These are phyloP conservation scores for Heterotrichella gracilis DNA, from an alignment of 352 stramenopile species.

Conservation along the genomic window DNA sequence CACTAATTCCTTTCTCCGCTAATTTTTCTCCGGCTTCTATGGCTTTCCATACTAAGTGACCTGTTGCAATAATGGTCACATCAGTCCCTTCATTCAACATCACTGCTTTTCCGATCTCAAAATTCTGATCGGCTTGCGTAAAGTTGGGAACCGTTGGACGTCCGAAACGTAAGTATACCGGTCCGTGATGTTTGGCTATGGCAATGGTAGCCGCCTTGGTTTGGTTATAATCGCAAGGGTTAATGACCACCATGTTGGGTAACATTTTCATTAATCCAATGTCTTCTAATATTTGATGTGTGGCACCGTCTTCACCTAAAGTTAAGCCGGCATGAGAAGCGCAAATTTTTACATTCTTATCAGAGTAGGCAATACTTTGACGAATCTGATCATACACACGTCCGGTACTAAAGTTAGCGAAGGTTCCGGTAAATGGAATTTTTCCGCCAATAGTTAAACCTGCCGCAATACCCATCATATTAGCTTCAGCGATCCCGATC, in stretches of 20 bases:
- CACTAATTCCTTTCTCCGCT: neutral
- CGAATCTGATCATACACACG: neutral
- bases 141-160: neutral
- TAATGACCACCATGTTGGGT: neutral
- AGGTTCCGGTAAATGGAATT: neutral
- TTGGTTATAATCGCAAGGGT: conserved; percentile 5
- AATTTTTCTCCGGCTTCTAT: neutral
- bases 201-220: neutral
- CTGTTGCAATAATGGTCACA: neutral
- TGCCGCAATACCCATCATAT: neutral
- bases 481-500: too few species aligned
- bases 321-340: neutral
- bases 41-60: neutral
- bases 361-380: conserved; percentile 1
- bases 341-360: conserved; percentile 10
- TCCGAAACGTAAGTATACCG: neutral
- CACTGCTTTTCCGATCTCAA: neutral
- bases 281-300: neutral
- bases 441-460: neutral
- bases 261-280: neutral
- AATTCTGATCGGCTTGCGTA: neutral
- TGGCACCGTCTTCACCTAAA: neutral
- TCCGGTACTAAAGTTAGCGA: neutral
- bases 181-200: neutral
- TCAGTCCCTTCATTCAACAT: neutral